phyloP scores from a whole-genome alignment of 768 basidiomycete species.

The Fomitopsis serialis region DNA sequence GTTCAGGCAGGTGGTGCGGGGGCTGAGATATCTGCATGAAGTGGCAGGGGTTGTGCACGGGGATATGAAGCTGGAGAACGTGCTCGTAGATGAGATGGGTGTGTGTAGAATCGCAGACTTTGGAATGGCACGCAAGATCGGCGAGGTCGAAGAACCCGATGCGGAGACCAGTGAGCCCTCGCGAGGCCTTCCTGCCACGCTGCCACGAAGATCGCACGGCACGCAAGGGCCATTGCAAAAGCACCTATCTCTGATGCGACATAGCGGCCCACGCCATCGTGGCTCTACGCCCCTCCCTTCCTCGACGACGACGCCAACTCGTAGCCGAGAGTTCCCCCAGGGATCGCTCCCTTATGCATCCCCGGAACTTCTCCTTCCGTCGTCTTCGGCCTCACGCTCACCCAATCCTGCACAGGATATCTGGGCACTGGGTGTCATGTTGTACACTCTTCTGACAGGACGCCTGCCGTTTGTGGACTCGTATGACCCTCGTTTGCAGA shows the following conservation, averaged over 20 bases:
- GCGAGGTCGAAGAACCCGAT: conserved; percentile 34
- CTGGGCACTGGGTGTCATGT: conserved; percentile 91
- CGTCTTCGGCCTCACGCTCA: conserved; percentile 28
- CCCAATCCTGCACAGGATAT: conserved; percentile 82
- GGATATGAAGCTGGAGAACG: conserved; percentile 96
- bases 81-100: conserved; percentile 85
- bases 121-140: conserved; percentile 69
- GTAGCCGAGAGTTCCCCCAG: conserved; percentile 49
- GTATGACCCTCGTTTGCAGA: conserved; percentile 86
- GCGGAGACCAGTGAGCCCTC: conserved; percentile 11
- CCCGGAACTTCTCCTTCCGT: conserved; percentile 73
- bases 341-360: conserved; percentile 91
- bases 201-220: conserved; percentile 18
- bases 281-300: conserved; percentile 37
- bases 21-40: conserved; percentile 78
- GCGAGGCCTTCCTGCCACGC: conserved; percentile 9
- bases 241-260: conserved; percentile 32
- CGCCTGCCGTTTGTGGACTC: conserved; percentile 83
- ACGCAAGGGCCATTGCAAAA: conserved; percentile 18
- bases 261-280: conserved; percentile 44
- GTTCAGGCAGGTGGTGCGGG: conserved; percentile 82
- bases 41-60: conserved; percentile 77
- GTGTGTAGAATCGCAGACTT: conserved; percentile 86
- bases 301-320: conserved; percentile 23
- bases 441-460: conserved; percentile 82